A percentile compares a stretch with the other conserved stretches of the same genome.
These are phyloP conservation scores for Cryptococcus sp. DNA, from an alignment of 1,284 basidiomycete genomes.

Conservation along the genomic window DNA sequence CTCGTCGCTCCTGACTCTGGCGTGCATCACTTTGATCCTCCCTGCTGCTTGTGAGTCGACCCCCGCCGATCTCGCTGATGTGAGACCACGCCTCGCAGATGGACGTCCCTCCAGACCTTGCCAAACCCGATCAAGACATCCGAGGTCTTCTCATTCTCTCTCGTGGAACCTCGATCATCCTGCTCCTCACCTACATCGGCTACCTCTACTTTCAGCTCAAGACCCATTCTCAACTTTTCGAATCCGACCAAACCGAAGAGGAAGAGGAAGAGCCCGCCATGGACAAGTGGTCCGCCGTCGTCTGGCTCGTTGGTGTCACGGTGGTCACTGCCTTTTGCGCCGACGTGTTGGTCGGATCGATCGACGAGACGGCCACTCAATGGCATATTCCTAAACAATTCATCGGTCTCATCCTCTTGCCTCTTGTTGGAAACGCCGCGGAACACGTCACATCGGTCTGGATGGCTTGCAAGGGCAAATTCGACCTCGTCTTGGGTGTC, in stretches of 20 bases:
- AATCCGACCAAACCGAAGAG: conserved; percentile 48
- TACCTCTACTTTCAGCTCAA: conserved; percentile 61
- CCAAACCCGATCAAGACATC: conserved; percentile 29
- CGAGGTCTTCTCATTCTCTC: conserved; percentile 69
- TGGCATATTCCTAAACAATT: conserved; percentile 70
- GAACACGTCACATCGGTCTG: conserved; percentile 70
- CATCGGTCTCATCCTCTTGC: conserved; percentile 51
- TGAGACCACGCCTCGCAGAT: conserved; percentile 34
- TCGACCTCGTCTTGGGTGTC: conserved; percentile 77
- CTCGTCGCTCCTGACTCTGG: conserved; percentile 71
- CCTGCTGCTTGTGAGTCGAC: conserved; percentile 87
- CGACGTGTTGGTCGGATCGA: conserved; percentile 65
- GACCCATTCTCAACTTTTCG: conserved; percentile 53
- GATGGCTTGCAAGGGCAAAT: conserved; percentile 73
- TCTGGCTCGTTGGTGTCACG: conserved; percentile 58
- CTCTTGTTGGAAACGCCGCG: conserved; percentile 60
- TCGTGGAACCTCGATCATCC: conserved; percentile 72
- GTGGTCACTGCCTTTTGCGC: conserved; percentile 80
- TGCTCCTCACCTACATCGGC: conserved; percentile 73
- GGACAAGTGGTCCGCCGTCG: conserved; percentile 61
- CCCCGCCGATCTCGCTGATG: conserved; percentile 13
- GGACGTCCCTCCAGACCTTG: conserved; percentile 12
- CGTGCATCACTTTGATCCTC: conserved; percentile 83
- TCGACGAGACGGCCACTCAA: conserved; percentile 76
- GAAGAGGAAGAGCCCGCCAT: conserved; percentile 59